Evolutionary conservation across 495 filamentous ascomycete species (phyloP).

Genomic region (Xylaria grammica): DNA sequence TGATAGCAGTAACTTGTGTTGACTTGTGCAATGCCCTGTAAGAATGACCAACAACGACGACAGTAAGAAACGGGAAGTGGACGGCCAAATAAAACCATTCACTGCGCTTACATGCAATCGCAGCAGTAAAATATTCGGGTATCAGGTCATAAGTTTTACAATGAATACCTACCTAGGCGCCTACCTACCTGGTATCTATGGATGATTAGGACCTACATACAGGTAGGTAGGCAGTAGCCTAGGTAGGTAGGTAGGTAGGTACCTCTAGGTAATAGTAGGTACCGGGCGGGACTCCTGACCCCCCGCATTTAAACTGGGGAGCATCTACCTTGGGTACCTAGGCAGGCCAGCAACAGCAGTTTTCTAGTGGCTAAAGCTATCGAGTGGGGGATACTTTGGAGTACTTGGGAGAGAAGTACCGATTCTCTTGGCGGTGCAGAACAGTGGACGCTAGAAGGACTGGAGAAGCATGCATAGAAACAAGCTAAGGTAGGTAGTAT

Average conservation of each 20-base stretch:
- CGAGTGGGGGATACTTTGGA: constrained; percentile 14
- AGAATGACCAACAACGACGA: constrained; percentile 19
- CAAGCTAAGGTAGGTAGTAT: constrained; percentile 28
- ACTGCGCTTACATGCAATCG: not conserved
- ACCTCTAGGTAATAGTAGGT: too few species aligned
- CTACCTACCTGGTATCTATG: too few species aligned
- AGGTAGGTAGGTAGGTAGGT: too few species aligned
- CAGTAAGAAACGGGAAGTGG: too few species aligned
- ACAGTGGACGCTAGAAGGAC: constrained; percentile 34
- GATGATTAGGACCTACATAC: too few species aligned
- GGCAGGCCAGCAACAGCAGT: not conserved
- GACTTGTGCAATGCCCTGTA: constrained; percentile 16
- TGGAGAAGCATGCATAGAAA: constrained; percentile 39
- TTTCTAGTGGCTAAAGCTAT: constrained; percentile 2
- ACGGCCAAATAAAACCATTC: not conserved
- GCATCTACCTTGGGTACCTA: constrained; percentile 2
- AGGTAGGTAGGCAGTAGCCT: too few species aligned
- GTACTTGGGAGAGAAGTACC: constrained; percentile 16
- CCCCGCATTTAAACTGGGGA: constrained; percentile 10
- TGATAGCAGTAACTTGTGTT: constrained; percentile 7
- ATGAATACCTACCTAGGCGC: not conserved
- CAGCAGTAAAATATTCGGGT: not conserved
- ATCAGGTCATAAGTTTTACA: not conserved
- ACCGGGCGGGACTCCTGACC: not conserved
- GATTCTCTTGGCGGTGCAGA: constrained; percentile 24